phyloP scores from a whole-genome alignment of 768 basidiomycete genomes.

The Boletus patriciae region DNA sequence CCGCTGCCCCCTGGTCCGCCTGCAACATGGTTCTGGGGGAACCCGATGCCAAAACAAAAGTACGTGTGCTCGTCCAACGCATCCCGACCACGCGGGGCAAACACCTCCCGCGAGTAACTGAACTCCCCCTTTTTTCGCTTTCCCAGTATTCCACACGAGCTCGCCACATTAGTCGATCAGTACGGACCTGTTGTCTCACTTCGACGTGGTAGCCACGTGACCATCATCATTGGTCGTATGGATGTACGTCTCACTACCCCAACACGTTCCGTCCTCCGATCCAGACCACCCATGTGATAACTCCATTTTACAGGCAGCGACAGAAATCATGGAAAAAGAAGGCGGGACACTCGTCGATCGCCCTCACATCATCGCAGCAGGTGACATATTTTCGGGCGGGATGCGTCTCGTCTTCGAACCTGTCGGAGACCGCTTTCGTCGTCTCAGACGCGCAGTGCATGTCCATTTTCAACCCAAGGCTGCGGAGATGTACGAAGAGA shows the following conservation, averaged over 20 bases:
- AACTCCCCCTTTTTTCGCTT: not conserved
- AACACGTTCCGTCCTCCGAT: not conserved
- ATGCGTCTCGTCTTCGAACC: conserved; percentile 53
- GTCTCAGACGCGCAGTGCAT: conserved; percentile 53
- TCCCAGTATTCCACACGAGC: conserved; percentile 15
- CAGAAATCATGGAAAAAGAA: conserved; percentile 62
- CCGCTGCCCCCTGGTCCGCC: conserved; percentile 1
- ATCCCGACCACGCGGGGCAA: no score
- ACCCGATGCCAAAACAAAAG: conserved; percentile 1
- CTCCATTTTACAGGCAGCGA: conserved; percentile 54
- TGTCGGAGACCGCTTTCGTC: conserved; percentile 54
- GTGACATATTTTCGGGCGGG: conserved; percentile 53
- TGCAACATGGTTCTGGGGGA: conserved; percentile 1
- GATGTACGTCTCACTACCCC: conserved; percentile 7
- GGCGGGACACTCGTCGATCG: conserved; percentile 51
- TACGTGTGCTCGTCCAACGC: no score
- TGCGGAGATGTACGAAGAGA: conserved; percentile 44
- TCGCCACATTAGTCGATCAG: conserved; percentile 51
- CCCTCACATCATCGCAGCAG: conserved; percentile 49
- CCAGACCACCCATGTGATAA: no score
- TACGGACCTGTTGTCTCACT: conserved; percentile 59
- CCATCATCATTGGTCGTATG: conserved; percentile 17
- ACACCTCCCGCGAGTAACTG: not conserved
- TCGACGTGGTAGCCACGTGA: conserved; percentile 40
- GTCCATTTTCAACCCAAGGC: conserved; percentile 52